Evolutionary conservation across 208 protist species (phyloP).

Genomic region (Wallacemonas sp.): DNA sequence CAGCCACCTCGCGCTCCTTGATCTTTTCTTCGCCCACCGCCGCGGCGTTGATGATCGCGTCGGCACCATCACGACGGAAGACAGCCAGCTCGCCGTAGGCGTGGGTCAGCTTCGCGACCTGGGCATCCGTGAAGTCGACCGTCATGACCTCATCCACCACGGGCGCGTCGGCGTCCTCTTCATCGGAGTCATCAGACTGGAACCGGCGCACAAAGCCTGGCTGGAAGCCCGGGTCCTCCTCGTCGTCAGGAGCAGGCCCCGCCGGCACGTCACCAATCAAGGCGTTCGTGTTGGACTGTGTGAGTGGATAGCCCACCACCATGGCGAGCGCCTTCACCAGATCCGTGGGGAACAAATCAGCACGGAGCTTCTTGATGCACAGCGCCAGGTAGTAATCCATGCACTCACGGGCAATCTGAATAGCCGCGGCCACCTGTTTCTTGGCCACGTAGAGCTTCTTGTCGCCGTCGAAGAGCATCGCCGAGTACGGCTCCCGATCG

Average conservation of each 20-base stretch:
- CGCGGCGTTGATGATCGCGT: constrained; percentile 12
- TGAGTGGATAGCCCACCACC: constrained; percentile 64
- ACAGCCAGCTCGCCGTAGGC: constrained; percentile 73
- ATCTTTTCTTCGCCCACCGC: constrained; percentile 9
- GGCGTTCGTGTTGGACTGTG: constrained; percentile 7
- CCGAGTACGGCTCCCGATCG: constrained; percentile 49
- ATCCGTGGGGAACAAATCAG: constrained; percentile 69
- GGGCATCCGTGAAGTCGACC: constrained; percentile 49
- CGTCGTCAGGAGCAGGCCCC: constrained; percentile 14
- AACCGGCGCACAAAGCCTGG: constrained; percentile 40
- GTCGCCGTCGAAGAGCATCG: constrained; percentile 81
- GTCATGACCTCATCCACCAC: constrained; percentile 40
- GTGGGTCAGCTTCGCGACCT: constrained; percentile 44
- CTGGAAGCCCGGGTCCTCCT: constrained; percentile 21
- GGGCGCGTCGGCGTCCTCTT: constrained; percentile 24
- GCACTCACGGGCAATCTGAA: constrained; percentile 70
- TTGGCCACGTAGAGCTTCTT: constrained; percentile 81
- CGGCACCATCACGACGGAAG: constrained; percentile 38
- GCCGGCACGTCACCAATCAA: neutral
- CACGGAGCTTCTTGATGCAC: constrained; percentile 72
- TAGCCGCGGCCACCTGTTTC: constrained; percentile 38
- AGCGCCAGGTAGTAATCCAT: constrained; percentile 89
- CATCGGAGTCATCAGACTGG: constrained; percentile 27
- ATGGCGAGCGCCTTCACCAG: constrained; percentile 54
- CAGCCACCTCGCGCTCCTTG: constrained; percentile 2